Evolutionary conservation across 2,329 filamentous ascomycete species (phyloP), one percentile per base, ranked within the genome.

Genomic region (Aciculosporium take): DNA sequence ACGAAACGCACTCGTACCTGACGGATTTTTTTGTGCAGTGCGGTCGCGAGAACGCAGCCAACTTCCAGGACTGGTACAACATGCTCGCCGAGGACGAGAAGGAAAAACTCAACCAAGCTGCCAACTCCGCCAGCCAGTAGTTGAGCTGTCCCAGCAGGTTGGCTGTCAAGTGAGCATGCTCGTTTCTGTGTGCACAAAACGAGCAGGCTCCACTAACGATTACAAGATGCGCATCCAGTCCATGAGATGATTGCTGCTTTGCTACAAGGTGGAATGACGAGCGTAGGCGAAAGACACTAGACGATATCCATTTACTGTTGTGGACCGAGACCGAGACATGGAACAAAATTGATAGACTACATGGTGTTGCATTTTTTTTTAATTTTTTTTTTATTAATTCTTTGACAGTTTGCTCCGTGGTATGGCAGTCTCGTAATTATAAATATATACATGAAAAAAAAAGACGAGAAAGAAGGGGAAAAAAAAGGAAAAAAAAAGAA

Each of bases 1-100:
- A 95, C 55, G 87, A 94, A 68, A 94, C 88, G 7, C 85, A 94
- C 57, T 75, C 73, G 4, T 94, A 86, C 58, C 67, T 96, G 36
- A 71, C 77, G 1, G 77, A 88, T 12, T 95, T 94, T 64, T 95
- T 95, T 64, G 58, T 79, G 37, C 56, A 59, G 10, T 71, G 71
- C 8, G 71, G 68, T 9, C 65, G 62, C n/a, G 72, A 76, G 44
- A 72, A 77, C 49, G 60, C 69, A 34, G 68, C 68, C 39, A 66
- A 64, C 43, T 78, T 77, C 58, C 65, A 69, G 51, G 60, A 68
- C 13, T 76, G 72, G 72, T 77, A 72, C 52, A 63, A 59, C 43
- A 61, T 70, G 59, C 56, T 78, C 33, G 67, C 61, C n/a, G 66
- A 69, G 4, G 68, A 72, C 18, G 74, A 78, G 56, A 69, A 74